These are phyloP conservation scores for Neostapfia colusana DNA, from an alignment of 176 grass and related monocot genomes.

Conservation along the genomic window DNA sequence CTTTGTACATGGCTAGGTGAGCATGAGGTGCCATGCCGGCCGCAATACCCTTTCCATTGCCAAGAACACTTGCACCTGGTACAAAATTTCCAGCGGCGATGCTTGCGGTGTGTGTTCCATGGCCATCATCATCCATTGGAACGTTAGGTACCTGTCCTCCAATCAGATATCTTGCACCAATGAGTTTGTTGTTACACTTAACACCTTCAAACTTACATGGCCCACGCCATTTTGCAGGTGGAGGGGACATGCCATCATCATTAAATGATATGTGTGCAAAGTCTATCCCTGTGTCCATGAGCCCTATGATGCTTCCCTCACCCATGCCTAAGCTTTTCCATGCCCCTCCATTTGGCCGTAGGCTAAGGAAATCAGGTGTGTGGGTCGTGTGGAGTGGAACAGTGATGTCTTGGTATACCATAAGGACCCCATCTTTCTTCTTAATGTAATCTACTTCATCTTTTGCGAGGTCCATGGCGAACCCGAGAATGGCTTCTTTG, in stretches of 20 bases:
- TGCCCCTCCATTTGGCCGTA: constrained; percentile 17
- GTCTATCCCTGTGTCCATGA: constrained; percentile 49
- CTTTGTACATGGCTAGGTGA: constrained; percentile 55
- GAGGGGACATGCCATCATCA: constrained; percentile 43
- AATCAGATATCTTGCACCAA: constrained; percentile 28
- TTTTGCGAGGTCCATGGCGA: constrained; percentile 33
- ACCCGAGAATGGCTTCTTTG: constrained; percentile 42
- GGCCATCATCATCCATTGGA: constrained; percentile 25
- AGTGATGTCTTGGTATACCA: constrained; percentile 20
- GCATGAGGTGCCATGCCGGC: constrained; percentile 53
- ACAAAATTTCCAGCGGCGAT: constrained; percentile 46
- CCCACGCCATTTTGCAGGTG: constrained; percentile 50
- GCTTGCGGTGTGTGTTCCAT: constrained; percentile 63
- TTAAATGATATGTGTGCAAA: constrained; percentile 41
- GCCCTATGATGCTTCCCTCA: constrained; percentile 43
- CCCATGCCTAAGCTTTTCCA: constrained; percentile 47
- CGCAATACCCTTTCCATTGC: constrained; percentile 45
- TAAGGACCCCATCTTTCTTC: constrained; percentile 43
- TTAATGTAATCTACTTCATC: constrained; percentile 27
- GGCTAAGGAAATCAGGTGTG: constrained; percentile 45
- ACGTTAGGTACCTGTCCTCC: not conserved
- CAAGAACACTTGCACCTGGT: constrained; percentile 41
- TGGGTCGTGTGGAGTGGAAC: constrained; percentile 51
- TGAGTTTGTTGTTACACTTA: constrained; percentile 53
- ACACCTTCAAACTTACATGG: constrained; percentile 21